Conservation (phyloP, 2,329 filamentous ascomycete genomes). For the Incumbomyces delicatus region DNA sequence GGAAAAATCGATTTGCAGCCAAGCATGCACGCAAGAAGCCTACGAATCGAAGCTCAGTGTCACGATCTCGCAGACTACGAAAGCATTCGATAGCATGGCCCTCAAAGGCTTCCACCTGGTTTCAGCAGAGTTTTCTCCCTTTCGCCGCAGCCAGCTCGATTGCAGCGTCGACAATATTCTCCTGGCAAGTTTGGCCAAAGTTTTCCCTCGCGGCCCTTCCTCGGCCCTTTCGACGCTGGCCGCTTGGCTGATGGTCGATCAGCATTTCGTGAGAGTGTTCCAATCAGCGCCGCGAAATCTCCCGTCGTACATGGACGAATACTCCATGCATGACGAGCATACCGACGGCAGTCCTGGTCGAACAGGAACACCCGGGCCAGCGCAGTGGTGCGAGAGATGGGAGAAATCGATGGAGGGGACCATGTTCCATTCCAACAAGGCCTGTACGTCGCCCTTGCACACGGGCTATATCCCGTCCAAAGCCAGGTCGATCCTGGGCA, state of each 20-base stretch:
- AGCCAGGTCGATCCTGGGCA: constrained; percentile 15
- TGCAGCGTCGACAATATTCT: constrained; percentile 8
- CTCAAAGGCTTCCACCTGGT: constrained; percentile 10
- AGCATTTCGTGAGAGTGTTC: constrained; percentile 9
- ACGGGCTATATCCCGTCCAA: constrained; percentile 13
- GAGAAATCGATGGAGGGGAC: too few relatives aligned
- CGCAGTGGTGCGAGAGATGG: neutral
- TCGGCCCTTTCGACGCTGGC: constrained; percentile 11
- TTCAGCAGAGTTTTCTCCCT: constrained; percentile 7
- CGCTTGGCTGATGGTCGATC: constrained; percentile 17
- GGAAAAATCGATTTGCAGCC: constrained; percentile 4
- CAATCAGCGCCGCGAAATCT: neutral
- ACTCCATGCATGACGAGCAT: neutral
- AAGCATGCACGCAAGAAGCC: constrained; percentile 8
- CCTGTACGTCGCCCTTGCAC: neutral
- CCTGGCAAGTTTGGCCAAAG: constrained; percentile 10
- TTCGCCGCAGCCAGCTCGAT: neutral
- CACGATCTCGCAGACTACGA: constrained; percentile 9
- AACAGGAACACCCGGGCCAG: neutral
- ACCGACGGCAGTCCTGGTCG: neutral
- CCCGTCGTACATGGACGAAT: neutral
- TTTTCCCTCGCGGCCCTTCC: constrained; percentile 11
- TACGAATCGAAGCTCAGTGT: constrained; percentile 8
- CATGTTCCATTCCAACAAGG: too few relatives aligned
- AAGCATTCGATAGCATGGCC: constrained; percentile 13